Evolutionary conservation across 352 stramenopile genomes (phyloP).

Genomic region (Ophiocytium majus): DNA sequence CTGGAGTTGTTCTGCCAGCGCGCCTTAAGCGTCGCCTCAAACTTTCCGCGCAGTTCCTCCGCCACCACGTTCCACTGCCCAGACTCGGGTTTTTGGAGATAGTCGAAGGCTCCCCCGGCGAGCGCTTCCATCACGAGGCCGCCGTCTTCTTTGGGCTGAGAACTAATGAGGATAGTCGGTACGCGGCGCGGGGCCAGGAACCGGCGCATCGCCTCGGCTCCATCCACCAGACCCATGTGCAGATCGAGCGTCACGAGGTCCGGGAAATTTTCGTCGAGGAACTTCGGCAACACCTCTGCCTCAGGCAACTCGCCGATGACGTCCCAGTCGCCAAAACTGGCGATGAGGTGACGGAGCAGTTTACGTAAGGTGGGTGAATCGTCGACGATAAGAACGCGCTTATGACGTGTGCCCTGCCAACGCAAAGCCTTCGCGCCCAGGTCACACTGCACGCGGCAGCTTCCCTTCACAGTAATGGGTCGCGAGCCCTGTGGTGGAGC

Average conservation of each 20-base stretch:
- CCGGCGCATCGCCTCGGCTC: neutral
- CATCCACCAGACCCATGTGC: neutral
- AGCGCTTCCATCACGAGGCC: conserved; percentile 3
- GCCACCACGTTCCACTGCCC: neutral
- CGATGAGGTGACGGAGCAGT: conserved; percentile 1
- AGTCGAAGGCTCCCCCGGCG: neutral
- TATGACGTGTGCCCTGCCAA: neutral
- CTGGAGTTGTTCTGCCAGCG: neutral
- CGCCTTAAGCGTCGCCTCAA: neutral
- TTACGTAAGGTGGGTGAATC: neutral
- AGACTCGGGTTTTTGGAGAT: conserved; percentile 10
- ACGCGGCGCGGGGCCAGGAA: neutral
- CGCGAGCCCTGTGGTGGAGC: neutral
- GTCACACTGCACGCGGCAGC: neutral
- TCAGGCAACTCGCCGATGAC: neutral
- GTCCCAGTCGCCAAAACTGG: neutral
- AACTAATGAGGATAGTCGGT: conserved; percentile 11
- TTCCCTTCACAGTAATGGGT: neutral
- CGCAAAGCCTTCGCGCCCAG: neutral
- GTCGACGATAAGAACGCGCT: conserved; percentile 1
- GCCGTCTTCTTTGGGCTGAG: neutral
- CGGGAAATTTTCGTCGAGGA: neutral
- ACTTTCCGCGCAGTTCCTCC: neutral
- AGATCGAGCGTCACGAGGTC: conserved; percentile 8
- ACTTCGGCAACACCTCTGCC: neutral